These are phyloP conservation scores for Backusella parvicylindrica DNA, from an alignment of 192 early-diverging fungal genomes.

Conservation along the genomic window DNA sequence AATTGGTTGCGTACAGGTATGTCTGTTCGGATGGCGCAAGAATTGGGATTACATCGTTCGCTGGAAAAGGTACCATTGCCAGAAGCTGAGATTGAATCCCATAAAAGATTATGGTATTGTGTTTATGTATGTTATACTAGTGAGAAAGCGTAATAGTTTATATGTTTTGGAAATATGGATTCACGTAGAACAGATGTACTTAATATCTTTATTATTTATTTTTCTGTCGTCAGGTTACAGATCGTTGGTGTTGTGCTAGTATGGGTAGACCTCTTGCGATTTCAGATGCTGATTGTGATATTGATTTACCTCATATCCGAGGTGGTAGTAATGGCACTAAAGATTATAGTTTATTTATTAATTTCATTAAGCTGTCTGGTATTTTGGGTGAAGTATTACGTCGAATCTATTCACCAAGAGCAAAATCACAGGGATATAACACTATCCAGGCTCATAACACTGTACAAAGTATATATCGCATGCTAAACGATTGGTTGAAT, in stretches of 20 bases:
- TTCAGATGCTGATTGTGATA: constrained; percentile 36
- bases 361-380: constrained; percentile 26
- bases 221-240: too few species aligned
- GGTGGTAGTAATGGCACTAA: background rate
- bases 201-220: too few species aligned
- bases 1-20: constrained; percentile 29
- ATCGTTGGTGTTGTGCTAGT: constrained; percentile 48
- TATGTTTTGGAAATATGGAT: too few species aligned
- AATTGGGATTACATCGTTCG: constrained; percentile 72
- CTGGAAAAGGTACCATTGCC: constrained; percentile 39
- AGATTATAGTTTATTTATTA: constrained; percentile 13
- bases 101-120: constrained; percentile 68
- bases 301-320: constrained; percentile 22
- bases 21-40: constrained; percentile 75
- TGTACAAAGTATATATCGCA: constrained; percentile 16
- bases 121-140: constrained; percentile 60
- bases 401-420: constrained; percentile 31
- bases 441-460: constrained; percentile 9
- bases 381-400: constrained; percentile 28
- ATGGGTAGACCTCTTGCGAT: constrained; percentile 41
- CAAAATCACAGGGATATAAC: constrained; percentile 8
- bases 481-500: constrained; percentile 22
- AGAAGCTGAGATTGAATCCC: constrained; percentile 46
- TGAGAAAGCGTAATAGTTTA: too few species aligned
- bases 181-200: too few species aligned